A percentile compares a stretch with the other conserved stretches of the same genome.
Evolutionary conservation across 2,329 filamentous ascomycete species (phyloP).

Genomic region (Verticillium nubilum): DNA sequence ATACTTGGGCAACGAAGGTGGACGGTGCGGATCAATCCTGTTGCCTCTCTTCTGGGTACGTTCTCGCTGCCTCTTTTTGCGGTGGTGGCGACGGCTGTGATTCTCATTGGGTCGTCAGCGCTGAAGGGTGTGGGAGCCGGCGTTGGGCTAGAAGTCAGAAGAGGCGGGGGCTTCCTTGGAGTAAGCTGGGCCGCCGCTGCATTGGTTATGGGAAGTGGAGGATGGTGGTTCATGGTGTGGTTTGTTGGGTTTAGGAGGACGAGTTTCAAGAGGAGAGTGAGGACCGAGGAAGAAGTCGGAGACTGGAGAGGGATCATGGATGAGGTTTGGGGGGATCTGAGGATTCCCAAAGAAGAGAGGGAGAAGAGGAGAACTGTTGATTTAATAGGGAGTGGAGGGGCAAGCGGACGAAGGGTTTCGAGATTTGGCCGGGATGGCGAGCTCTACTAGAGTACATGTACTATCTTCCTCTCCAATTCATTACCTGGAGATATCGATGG

Average conservation of each 20-base stretch:
- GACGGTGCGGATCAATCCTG: slow-evolving; percentile 8
- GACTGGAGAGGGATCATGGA: slow-evolving; percentile 16
- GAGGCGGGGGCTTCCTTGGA: slow-evolving; percentile 11
- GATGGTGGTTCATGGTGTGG: slow-evolving; percentile 17
- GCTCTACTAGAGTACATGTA: not conserved
- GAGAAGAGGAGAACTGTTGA: not conserved
- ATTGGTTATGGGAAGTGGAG: slow-evolving; percentile 1
- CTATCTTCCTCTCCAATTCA: too few species aligned
- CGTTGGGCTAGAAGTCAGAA: slow-evolving; percentile 9
- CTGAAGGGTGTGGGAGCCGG: slow-evolving; percentile 7
- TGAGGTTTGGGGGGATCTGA: slow-evolving; percentile 14
- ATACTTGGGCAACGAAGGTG: slow-evolving; percentile 8
- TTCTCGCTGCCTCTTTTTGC: slow-evolving; percentile 10
- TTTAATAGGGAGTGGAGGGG: not conserved
- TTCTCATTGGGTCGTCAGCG: slow-evolving; percentile 5
- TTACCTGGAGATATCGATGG: too few species aligned
- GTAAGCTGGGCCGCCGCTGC: slow-evolving; percentile 15
- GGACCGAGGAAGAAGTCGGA: slow-evolving; percentile 13
- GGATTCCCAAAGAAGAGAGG: not conserved
- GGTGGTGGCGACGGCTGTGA: slow-evolving; percentile 7
- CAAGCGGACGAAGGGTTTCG: not conserved
- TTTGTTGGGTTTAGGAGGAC: slow-evolving; percentile 16
- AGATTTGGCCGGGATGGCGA: not conserved
- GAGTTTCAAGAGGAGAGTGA: slow-evolving; percentile 12
- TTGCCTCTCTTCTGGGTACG: slow-evolving; percentile 8